Percentiles rank a stretch among this genome's conserved stretches.
phyloP scores from a whole-genome alignment of 495 filamentous ascomycete species.

The Penicillium bialowiezense region DNA sequence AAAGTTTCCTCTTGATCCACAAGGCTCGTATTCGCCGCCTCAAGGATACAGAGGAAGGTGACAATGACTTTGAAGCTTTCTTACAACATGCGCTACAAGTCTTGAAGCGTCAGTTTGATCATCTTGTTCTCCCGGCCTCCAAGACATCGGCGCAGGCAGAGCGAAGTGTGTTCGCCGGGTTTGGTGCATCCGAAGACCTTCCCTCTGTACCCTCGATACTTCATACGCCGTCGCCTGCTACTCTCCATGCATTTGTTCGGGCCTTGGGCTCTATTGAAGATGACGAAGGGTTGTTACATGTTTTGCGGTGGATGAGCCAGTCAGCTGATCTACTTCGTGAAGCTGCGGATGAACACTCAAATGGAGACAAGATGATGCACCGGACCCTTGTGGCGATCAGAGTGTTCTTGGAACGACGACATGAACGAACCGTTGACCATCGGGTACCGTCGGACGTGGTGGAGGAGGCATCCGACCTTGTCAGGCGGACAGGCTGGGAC shows the following conservation, averaged over 20 bases:
- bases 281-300: constrained; percentile 44
- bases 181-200: constrained; percentile 7
- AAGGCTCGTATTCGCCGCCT: constrained; percentile 9
- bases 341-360: constrained; percentile 35
- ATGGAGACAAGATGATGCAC: constrained; percentile 45
- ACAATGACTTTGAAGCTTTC: constrained; percentile 27
- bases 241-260: constrained; percentile 53
- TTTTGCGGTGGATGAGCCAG: constrained; percentile 54
- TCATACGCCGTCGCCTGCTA: constrained; percentile 41
- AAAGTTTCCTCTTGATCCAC: constrained; percentile 21
- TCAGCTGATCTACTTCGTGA: constrained; percentile 35
- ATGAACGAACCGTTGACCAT: constrained; percentile 1
- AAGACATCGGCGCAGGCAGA: constrained; percentile 24
- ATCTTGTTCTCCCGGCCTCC: constrained; percentile 32
- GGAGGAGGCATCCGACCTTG: constrained; percentile 39
- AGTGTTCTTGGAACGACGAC: constrained; percentile 48
- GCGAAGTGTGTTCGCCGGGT: constrained; percentile 15
- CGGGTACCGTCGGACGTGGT: constrained; percentile 23
- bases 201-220: constrained; percentile 31
- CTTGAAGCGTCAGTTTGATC: constrained; percentile 38
- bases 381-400: constrained; percentile 50
- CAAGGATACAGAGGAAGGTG: constrained; percentile 3
- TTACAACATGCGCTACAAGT: constrained; percentile 27
- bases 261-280: constrained; percentile 49
- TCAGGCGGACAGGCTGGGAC: constrained; percentile 49